Base-by-base conservation (phyloP, 1,284 basidiomycete species). In the Cryptococcus depauperatus region DNA sequence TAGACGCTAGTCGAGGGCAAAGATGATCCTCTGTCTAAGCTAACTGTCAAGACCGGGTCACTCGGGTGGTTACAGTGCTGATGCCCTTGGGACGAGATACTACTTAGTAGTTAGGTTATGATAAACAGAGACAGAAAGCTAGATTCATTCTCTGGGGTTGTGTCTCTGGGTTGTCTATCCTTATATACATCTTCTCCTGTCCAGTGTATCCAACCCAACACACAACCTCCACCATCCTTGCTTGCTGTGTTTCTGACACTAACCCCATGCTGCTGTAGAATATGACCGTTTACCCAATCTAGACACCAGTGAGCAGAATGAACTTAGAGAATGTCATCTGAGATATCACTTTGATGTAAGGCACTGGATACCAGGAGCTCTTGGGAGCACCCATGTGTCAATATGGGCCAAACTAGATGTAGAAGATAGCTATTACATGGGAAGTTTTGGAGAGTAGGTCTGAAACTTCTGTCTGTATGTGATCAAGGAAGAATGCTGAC, bases 341-440 rank as follows among this genome's bases (percentile, higher is more conserved):
- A 29, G 32, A 6, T 62, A 62, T 45, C 69, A 72, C 47, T 67
- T 68, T 37, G 70, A 72, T 49, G 58, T 64, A 2, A 55, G 54
- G 33, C 55, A 47, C 37, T 72, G 70, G 70, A 44, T 69, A 22
- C 70, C 70, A 1, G 51, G 43, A 18, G 48, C 48, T 21, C 37
- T 46, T 5, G 47, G 52, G 16, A 52, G 57, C 18, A 64, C 70
- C 7, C 68, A 69, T 48, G 39, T 51, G 3, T 54, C 61, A 1
- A 49, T 59, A 11, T 72, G 69, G 69, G 66, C 66, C 2, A 55
- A 58, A 19, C 56, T 71, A 21, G 61, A 64, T 22, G 47, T 62
- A 5, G 50, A 78, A 73, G 75, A 73, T 44, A 69, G 81, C 18
- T 82, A 81, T 62, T 82, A 79, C 54, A 78, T 82, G 7, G 80